Evolutionary conservation across 169 alveolate genomes (phyloP).

Genomic region (Cryptosporidium canis): DNA sequence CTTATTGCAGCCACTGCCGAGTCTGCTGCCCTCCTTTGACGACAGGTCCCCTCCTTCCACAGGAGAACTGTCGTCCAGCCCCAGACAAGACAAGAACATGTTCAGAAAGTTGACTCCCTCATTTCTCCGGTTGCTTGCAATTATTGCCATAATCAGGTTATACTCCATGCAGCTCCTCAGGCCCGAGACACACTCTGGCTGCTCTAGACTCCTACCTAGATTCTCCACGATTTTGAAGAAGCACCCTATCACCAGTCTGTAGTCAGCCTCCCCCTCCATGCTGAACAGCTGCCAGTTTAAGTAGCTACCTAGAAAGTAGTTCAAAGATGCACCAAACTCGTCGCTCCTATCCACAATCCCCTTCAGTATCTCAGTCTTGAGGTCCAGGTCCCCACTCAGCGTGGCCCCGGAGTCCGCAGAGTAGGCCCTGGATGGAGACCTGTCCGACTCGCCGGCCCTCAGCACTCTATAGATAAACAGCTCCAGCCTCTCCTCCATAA

Average conservation of each 20-base stretch:
- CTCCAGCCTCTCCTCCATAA: constrained; percentile 25
- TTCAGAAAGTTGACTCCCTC: constrained; percentile 31
- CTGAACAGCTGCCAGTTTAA: background rate
- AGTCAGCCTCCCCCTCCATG: background rate
- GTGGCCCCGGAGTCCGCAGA: background rate
- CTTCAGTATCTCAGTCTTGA: background rate
- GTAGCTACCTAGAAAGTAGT: constrained; percentile 24
- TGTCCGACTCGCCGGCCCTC: background rate
- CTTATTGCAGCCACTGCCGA: background rate
- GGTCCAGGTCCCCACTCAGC: background rate
- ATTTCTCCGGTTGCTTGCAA: constrained; percentile 13
- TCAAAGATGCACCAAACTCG: background rate
- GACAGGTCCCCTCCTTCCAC: background rate
- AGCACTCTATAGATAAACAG: background rate
- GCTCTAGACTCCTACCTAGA: background rate
- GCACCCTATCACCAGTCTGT: background rate
- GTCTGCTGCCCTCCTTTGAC: background rate
- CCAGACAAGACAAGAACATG: background rate
- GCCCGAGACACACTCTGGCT: background rate
- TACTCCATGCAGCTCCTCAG: constrained; percentile 28
- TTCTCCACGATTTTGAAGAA: constrained; percentile 23
- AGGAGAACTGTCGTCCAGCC: background rate
- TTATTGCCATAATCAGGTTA: constrained; percentile 14
- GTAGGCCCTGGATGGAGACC: background rate
- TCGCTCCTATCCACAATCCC: background rate